These are phyloP conservation scores for Trichophaea hybrida DNA, from an alignment of 2,329 filamentous ascomycete genomes.

Conservation along the genomic window DNA sequence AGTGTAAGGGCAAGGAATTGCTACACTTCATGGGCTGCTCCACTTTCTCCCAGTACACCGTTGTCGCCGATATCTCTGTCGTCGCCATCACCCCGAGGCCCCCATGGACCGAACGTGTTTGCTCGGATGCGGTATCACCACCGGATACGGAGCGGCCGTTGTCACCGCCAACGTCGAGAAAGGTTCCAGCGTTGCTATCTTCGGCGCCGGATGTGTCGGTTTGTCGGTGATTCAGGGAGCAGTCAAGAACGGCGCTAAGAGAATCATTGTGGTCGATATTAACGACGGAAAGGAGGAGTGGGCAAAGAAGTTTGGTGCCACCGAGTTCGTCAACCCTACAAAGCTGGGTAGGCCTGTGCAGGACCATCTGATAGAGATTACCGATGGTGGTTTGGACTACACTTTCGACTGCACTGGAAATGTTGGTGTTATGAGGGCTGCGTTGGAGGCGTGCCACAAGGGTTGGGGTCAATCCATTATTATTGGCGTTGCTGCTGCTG, in stretches of 20 bases:
- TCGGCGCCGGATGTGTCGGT: conserved; percentile 91
- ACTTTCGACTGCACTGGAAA: conserved; percentile 99
- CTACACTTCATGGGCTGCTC: conserved; percentile 99
- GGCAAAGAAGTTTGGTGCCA: conserved; percentile 88
- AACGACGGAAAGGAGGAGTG: conserved; percentile 87
- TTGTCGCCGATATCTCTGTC: conserved; percentile 95
- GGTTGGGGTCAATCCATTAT: conserved; percentile 97
- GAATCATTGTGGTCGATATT: conserved; percentile 65
- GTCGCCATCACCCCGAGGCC: conserved; percentile 81
- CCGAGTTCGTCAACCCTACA: conserved; percentile 88
- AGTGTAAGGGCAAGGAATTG: conserved; percentile 83
- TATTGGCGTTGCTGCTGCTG: conserved; percentile 91
- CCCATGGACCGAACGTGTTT: conserved; percentile 93
- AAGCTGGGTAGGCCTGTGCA: conserved; percentile 72
- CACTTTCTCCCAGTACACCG: conserved; percentile 97
- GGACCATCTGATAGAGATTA: conserved; percentile 91
- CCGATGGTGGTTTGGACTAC: conserved; percentile 94
- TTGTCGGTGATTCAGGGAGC: conserved; percentile 90
- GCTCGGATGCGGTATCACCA: conserved; percentile 95
- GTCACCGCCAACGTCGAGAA: conserved; percentile 87
- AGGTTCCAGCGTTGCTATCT: conserved; percentile 78
- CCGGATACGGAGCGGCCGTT: conserved; percentile 86
- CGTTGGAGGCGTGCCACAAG: conserved; percentile 97
- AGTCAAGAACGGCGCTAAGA: conserved; percentile 63
- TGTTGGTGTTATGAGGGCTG: conserved; percentile 85